These are phyloP conservation scores for Lyophyllum semitale DNA, from an alignment of 768 basidiomycete genomes.

Conservation along the genomic window DNA sequence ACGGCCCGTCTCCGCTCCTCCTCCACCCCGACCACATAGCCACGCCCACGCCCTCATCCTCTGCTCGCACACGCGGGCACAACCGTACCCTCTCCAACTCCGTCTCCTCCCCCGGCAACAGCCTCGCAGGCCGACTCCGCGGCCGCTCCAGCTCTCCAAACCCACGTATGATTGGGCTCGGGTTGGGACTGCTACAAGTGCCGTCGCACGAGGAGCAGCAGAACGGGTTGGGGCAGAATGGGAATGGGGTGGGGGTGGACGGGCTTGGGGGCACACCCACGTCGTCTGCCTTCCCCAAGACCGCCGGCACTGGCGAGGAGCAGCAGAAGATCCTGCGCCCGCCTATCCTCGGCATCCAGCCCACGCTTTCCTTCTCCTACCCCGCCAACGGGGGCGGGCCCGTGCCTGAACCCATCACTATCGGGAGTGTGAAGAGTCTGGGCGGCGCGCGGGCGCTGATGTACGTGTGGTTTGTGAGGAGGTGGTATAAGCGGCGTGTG, in stretches of 20 bases:
- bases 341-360: conserved; percentile 65
- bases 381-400: conserved; percentile 22
- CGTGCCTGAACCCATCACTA: conserved; percentile 7
- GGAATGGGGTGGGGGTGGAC: background rate
- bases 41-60: conserved; percentile 11
- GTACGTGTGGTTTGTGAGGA: conserved; percentile 78
- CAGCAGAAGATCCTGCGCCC: conserved; percentile 29
- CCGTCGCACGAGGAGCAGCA: conserved; percentile 15
- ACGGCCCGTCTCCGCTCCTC: conserved; percentile 5
- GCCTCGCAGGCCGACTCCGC: conserved; percentile 10
- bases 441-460: conserved; percentile 32
- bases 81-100: conserved; percentile 14
- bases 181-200: conserved; percentile 10
- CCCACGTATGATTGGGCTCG: conserved; percentile 9
- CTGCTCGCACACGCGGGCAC: conserved; percentile 7
- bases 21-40: conserved; percentile 10
- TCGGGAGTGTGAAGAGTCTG: conserved; percentile 9
- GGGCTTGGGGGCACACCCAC: background rate
- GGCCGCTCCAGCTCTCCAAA: conserved; percentile 22
- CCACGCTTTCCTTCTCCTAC: conserved; percentile 55
- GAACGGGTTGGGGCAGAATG: conserved; percentile 1
- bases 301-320: conserved; percentile 3
- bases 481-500: conserved; percentile 66
- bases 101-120: conserved; percentile 12
- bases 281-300: background rate